A percentile compares a stretch with the other conserved stretches of the same genome.
Evolutionary conservation across 805 yeast genomes (phyloP).

Genomic region (Helenozyma rhizophorensis): DNA sequence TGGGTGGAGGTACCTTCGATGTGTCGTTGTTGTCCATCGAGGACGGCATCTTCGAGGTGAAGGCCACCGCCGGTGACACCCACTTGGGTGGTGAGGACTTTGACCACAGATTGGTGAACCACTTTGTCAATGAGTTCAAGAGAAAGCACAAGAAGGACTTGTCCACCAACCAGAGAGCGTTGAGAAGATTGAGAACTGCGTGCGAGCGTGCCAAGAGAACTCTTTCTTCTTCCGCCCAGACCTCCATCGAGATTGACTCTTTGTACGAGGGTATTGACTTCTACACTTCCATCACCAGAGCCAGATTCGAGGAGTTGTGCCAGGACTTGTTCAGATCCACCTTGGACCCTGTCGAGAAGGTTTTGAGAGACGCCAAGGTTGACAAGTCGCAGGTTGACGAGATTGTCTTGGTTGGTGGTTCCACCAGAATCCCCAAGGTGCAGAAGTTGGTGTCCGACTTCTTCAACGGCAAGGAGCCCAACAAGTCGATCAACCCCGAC

Average conservation of each 20-base stretch:
- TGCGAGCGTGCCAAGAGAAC: slow-evolving; percentile 49
- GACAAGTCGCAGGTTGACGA: slow-evolving; percentile 44
- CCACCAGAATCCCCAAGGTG: slow-evolving; percentile 48
- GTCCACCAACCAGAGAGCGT: slow-evolving; percentile 74
- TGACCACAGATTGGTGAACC: slow-evolving; percentile 83
- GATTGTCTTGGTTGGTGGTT: slow-evolving; percentile 47
- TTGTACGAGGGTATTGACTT: slow-evolving; percentile 47
- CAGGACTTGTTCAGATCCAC: slow-evolving; percentile 42
- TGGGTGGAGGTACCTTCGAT: slow-evolving; percentile 50
- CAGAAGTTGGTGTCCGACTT: slow-evolving; percentile 43
- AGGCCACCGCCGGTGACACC: slow-evolving; percentile 84
- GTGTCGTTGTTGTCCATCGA: slow-evolving; percentile 44
- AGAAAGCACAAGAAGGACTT: slow-evolving; percentile 89
- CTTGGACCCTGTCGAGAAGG: slow-evolving; percentile 45
- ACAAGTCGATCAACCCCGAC: slow-evolving; percentile 47
- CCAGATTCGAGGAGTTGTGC: slow-evolving; percentile 46
- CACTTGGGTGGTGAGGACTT: slow-evolving; percentile 98
- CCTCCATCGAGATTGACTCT: slow-evolving; percentile 43
- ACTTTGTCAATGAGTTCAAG: slow-evolving; percentile 88
- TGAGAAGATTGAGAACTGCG: slow-evolving; percentile 56
- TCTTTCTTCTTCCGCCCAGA: slow-evolving; percentile 37
- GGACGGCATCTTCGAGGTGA: slow-evolving; percentile 47
- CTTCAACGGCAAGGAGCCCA: slow-evolving; percentile 45
- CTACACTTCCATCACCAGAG: slow-evolving; percentile 44
- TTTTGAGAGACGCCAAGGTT: slow-evolving; percentile 41